Evolutionary conservation across 2,329 filamentous ascomycete genomes (phyloP), one percentile per base, ranked within the genome.

Genomic region (Nigrospora oryzae): DNA sequence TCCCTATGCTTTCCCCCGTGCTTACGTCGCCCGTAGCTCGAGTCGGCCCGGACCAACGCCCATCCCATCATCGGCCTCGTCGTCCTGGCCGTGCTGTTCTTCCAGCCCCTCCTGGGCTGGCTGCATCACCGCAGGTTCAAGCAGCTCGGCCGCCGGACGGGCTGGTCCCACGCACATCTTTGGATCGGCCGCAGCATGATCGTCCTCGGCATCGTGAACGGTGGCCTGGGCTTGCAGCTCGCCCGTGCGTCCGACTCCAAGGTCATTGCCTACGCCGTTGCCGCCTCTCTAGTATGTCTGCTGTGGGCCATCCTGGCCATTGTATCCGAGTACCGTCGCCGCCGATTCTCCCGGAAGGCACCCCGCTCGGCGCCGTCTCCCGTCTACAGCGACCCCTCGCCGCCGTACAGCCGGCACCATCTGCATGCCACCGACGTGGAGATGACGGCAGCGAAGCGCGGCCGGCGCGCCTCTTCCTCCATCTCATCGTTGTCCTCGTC

Each of bases 61-160:
- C 71, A 75, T 50, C 68, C 68, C 32, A 69, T 73, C 49, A 66
- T 74, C 47, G 71, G 71, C 30, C 55, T 73, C 41, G 56, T 70
- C 4, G 53, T 69, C 3, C 59, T 74, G 8, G 61, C 48, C 11
- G 44, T 59, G 1, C 55, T 74, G 5, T 47, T 66, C 49, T 45
- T 68, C 38, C 69, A 73, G 55, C 68, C 70, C 0, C 14, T 66
- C 3, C 54, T 71, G 2, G 71, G 71, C 3, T 51, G 58, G 36
- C 37, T 67, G 4, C 71, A 75, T 50, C 71, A 75, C 50, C 38
- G 50, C 1, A 51, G 56, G 14, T 73, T 66, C 58, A 66, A 66
- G 50, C 51, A 51, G 16, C 50, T 64, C 3, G 48, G 54, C 28
- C 57, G 58, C 7, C 68, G 69, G 30, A 67, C 66, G 33, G 31